These are phyloP conservation scores for Nakazawaea anatomiae DNA, from an alignment of 805 yeast species.

Conservation along the genomic window DNA sequence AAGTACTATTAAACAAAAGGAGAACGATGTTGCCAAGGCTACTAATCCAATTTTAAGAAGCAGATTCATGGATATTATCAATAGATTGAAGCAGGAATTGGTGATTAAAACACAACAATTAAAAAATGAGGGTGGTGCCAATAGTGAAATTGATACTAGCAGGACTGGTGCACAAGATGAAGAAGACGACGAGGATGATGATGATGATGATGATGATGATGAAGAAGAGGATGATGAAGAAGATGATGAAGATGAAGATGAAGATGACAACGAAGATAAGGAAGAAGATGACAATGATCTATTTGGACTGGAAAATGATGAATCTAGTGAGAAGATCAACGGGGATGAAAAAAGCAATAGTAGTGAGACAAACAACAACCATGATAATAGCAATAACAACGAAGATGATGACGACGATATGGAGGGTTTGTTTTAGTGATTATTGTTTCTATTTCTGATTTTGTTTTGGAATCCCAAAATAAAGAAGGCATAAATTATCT, in stretches of 20 bases:
- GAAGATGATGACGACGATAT: constrained; percentile 26
- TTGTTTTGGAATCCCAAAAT: no score
- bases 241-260: constrained; percentile 16
- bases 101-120: constrained; percentile 74
- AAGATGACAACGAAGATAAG: constrained; percentile 18
- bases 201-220: constrained; percentile 29
- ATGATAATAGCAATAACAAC: constrained; percentile 26
- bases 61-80: constrained; percentile 77
- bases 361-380: constrained; percentile 15
- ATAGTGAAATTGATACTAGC: constrained; percentile 18
- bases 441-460: constrained; percentile 14
- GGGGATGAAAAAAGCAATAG: constrained; percentile 14
- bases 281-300: constrained; percentile 27
- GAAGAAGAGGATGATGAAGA: constrained; percentile 20
- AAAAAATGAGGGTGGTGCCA: constrained; percentile 23
- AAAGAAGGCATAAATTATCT: no score
- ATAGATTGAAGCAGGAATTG: constrained; percentile 71
- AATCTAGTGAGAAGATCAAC: constrained; percentile 20
- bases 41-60: constrained; percentile 80
- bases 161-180: constrained; percentile 24
- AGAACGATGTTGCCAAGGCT: constrained; percentile 64
- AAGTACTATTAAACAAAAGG: constrained; percentile 68
- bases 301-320: constrained; percentile 11
- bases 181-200: constrained; percentile 24
- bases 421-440: constrained; percentile 21